Evolutionary conservation across 768 basidiomycete species (phyloP).

Genomic region (Termitomyces titanicus): DNA sequence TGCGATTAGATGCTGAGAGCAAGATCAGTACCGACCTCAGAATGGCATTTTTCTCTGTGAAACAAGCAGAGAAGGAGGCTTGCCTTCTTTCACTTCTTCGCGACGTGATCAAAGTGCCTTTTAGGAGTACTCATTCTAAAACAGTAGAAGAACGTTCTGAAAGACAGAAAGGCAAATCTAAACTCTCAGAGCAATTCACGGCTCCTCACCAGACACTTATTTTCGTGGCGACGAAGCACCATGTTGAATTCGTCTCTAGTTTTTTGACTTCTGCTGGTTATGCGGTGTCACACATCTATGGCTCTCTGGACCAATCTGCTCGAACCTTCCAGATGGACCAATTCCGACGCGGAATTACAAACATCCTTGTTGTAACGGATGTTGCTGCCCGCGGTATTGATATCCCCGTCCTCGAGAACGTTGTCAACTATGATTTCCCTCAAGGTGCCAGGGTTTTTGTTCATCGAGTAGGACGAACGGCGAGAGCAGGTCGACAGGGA

Average conservation of each 20-base stretch:
- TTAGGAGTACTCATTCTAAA: constrained; percentile 33
- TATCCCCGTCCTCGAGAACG: constrained; percentile 93
- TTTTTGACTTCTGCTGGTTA: constrained; percentile 82
- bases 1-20: constrained; percentile 93
- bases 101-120: constrained; percentile 83
- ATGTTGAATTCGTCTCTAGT: constrained; percentile 89
- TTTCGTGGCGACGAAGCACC: constrained; percentile 96
- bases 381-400: constrained; percentile 98
- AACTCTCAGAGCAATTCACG: constrained; percentile 46
- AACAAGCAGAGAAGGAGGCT: constrained; percentile 92
- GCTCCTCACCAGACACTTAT: constrained; percentile 90
- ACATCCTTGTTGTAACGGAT: constrained; percentile 92
- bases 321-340: constrained; percentile 87
- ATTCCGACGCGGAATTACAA: constrained; percentile 78
- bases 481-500: constrained; percentile 89
- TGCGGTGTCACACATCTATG: constrained; percentile 91
- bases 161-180: constrained; percentile 47
- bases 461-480: constrained; percentile 95
- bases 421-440: constrained; percentile 98
- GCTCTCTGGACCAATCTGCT: constrained; percentile 89
- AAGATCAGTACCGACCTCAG: constrained; percentile 93
- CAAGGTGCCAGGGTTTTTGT: constrained; percentile 91
- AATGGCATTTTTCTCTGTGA: constrained; percentile 93
- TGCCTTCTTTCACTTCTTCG: constrained; percentile 79
- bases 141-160: constrained; percentile 26